Conservation (phyloP, 768 basidiomycete genomes). For the Kwoniella dejecticola region DNA sequence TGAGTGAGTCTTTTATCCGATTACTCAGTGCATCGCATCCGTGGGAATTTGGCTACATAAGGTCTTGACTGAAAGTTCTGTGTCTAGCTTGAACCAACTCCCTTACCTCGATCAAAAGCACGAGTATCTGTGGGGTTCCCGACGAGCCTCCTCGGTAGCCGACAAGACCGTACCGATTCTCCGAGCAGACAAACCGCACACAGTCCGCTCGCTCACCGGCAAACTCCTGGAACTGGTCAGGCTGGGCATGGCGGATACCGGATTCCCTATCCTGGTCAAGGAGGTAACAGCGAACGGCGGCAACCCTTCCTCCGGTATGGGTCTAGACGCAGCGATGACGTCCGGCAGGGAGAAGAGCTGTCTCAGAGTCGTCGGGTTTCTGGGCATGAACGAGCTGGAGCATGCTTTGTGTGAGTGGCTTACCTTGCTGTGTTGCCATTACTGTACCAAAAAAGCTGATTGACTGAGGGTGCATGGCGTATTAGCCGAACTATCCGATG, state of each 20-base stretch:
- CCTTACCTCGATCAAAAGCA: constrained; percentile 91
- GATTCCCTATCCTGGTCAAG: constrained; percentile 77
- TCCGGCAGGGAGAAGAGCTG: constrained; percentile 45
- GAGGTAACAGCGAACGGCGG: constrained; percentile 47
- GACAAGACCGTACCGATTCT: constrained; percentile 71
- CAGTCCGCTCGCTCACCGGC: constrained; percentile 72
- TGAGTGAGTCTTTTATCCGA: constrained; percentile 59
- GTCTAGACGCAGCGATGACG: constrained; percentile 8
- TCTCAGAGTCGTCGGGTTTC: constrained; percentile 78
- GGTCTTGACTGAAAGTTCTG: background rate
- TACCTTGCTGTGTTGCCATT: background rate
- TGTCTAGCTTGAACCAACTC: constrained; percentile 69
- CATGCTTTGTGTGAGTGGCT: constrained; percentile 75
- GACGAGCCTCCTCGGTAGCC: constrained; percentile 73
- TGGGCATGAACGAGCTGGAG: constrained; percentile 89
- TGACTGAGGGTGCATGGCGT: no score
- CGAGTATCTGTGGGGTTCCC: constrained; percentile 80
- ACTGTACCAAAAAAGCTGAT: background rate
- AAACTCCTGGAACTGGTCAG: constrained; percentile 71
- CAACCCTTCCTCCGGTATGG: background rate
- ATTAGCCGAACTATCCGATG: constrained; percentile 62
- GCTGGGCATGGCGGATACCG: constrained; percentile 61
- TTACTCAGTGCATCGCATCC: background rate
- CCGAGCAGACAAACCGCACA: constrained; percentile 70
- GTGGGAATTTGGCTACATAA: no score